A percentile compares a stretch with the other conserved stretches of the same genome.
Evolutionary conservation across 495 filamentous ascomycete genomes (phyloP).

Genomic region (Melanomma pulvis-pyrius): DNA sequence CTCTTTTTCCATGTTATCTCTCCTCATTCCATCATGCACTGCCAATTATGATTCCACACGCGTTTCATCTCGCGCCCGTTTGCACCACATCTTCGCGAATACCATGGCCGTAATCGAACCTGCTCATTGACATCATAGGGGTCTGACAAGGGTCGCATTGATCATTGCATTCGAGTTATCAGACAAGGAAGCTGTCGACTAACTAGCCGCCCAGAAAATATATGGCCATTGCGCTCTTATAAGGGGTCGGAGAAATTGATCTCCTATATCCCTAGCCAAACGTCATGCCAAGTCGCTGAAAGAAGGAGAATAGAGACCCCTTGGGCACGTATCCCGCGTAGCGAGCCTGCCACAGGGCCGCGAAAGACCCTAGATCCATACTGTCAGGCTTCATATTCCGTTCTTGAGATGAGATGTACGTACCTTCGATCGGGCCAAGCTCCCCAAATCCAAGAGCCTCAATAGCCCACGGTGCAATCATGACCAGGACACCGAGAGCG

Average conservation of each 20-base stretch:
- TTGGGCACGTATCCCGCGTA: constrained; percentile 54
- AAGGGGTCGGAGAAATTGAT: too few species aligned
- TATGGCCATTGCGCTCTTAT: not conserved
- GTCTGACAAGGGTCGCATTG: too few species aligned
- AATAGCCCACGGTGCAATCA: constrained; percentile 51
- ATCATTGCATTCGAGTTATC: too few species aligned
- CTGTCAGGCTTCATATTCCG: constrained; percentile 10
- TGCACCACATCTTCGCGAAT: too few species aligned
- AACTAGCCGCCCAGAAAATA: not conserved
- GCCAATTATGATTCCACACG: too few species aligned
- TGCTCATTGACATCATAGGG: too few species aligned
- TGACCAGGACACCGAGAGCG: constrained; percentile 54
- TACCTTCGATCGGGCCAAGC: constrained; percentile 53
- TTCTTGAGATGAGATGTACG: constrained; percentile 13
- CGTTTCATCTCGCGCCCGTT: too few species aligned
- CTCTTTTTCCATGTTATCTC: too few species aligned
- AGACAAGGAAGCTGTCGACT: too few species aligned
- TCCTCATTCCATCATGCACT: too few species aligned
- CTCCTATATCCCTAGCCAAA: constrained; percentile 31
- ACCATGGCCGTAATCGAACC: too few species aligned
- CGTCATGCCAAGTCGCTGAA: constrained; percentile 57
- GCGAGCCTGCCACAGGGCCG: constrained; percentile 50
- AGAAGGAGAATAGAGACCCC: constrained; percentile 53
- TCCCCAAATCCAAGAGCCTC: constrained; percentile 55
- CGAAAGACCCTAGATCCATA: constrained; percentile 47